Base-by-base conservation (phyloP, 2,329 filamentous ascomycete genomes). In the Davidsoniella australis region DNA sequence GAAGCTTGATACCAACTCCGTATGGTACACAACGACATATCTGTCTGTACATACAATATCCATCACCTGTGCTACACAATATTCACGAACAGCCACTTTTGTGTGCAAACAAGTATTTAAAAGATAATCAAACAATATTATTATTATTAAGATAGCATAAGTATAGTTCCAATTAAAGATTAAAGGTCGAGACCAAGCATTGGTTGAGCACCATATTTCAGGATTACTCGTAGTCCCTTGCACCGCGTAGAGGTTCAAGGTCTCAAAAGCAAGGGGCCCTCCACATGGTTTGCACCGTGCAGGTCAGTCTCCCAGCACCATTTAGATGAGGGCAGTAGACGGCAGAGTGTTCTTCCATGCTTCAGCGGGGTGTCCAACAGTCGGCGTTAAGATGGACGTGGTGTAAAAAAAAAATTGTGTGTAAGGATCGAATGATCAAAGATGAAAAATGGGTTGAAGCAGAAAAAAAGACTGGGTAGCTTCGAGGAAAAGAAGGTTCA, bases 321-420 rank as follows among this genome's bases (percentile, higher is more conserved):
- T 29, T 29, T 8, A 29, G 26, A 26, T 36, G 29, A 38, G 39
- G 37, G 37, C 23, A 18, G 39, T 16, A 48, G 29, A 23, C 4
- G 45, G 48, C 33, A 47, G 6, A 41, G 36, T 36, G 48, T 36
- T 53, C 55, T 49, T 39, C 50, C 50, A 54, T 52, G 57, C 49
- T 56, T 59, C 57, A 57, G 46, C 39, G 52, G 58, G 55, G 46
- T 61, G 59, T 57, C 59, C 60, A 57, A 62, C 59, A 57, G 59
- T 62, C 60, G 60, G 60, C 60, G 56, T 62, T 62, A 54, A 56
- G 60, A 62, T 57, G 60, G 59, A 58, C 60, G 59, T 53, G 37
- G 18, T 51, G 48, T 39, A 41, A 50, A 55, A 54, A 45, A 45
- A 45, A 33, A n/a, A n/a, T n/a, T n/a, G 49, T 38, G 41, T 39